These are phyloP conservation scores for Vitis hybrid DNA, from an alignment of 177 flowering plant genomes.

Conservation along the genomic window DNA sequence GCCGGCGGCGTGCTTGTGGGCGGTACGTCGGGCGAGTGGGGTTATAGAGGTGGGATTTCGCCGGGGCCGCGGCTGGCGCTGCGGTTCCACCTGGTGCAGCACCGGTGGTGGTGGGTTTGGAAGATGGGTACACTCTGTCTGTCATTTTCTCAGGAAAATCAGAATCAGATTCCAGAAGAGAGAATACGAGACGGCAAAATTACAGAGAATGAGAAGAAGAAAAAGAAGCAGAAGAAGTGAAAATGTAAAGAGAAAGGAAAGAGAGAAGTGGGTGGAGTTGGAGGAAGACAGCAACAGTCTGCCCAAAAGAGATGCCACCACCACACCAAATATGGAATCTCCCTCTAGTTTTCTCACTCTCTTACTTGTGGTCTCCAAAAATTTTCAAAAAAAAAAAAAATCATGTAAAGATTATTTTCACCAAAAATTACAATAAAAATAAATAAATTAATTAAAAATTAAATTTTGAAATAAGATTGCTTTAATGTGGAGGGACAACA, in stretches of 20 bases:
- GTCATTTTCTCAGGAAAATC: conserved; percentile 18
- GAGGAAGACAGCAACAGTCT: conserved; percentile 6
- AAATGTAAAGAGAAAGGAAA: background rate
- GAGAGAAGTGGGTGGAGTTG: background rate
- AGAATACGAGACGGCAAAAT: conserved; percentile 5
- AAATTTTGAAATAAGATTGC: too few relatives aligned
- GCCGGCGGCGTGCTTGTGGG: conserved; percentile 26
- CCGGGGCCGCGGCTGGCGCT: conserved; percentile 15
- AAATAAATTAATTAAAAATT: too few relatives aligned
- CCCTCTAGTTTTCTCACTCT: background rate
- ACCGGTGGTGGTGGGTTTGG: conserved; percentile 34
- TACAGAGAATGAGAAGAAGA: background rate
- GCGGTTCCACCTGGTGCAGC: conserved; percentile 12
- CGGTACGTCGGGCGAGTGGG: conserved; percentile 29
- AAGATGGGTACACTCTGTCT: conserved; percentile 38
- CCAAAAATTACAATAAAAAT: too few relatives aligned
- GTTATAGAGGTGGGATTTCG: conserved; percentile 35
- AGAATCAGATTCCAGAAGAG: background rate
- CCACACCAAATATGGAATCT: conserved; percentile 17
- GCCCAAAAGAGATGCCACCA: conserved; percentile 13
- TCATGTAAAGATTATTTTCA: too few relatives aligned
- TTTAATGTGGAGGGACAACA: too few relatives aligned
- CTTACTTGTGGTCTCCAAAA: conserved; percentile 1
- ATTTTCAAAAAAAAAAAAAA: too few relatives aligned
- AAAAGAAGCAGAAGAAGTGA: background rate